These are phyloP conservation scores for Venturiaceae sp. DNA, from an alignment of 2,329 filamentous ascomycete species.

Conservation along the genomic window DNA sequence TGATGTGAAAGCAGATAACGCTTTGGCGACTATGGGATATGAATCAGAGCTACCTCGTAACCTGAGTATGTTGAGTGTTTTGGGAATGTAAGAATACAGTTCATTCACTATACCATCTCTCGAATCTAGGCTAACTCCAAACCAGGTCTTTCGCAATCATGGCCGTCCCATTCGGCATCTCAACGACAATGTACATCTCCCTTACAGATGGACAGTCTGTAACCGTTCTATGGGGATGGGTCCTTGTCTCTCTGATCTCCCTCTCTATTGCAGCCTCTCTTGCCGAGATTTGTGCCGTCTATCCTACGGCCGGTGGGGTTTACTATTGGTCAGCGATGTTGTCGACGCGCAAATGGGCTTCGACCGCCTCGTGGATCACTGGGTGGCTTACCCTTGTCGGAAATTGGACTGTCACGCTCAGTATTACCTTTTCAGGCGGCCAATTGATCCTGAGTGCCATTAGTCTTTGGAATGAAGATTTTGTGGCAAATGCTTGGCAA, in stretches of 20 bases:
- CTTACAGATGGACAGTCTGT: constrained; percentile 60
- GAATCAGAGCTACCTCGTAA: constrained; percentile 56
- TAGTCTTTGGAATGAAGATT: constrained; percentile 60
- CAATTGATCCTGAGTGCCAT: constrained; percentile 60
- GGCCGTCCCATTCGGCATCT: constrained; percentile 60
- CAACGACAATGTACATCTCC: constrained; percentile 59
- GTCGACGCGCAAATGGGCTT: constrained; percentile 53
- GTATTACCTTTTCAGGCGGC: constrained; percentile 64
- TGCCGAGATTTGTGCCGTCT: constrained; percentile 61
- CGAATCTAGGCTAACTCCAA: neutral
- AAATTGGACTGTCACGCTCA: constrained; percentile 57
- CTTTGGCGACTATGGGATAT: constrained; percentile 58
- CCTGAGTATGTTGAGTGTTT: constrained; percentile 58
- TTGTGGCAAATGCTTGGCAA: constrained; percentile 57
- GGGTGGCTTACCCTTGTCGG: constrained; percentile 65
- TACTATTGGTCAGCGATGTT: constrained; percentile 65
- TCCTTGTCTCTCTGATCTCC: constrained; percentile 54
- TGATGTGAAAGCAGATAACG: constrained; percentile 45
- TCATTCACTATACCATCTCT: no score
- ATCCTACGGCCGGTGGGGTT: constrained; percentile 57
- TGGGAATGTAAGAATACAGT: constrained; percentile 46
- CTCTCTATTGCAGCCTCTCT: constrained; percentile 55
- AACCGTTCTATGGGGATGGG: constrained; percentile 62
- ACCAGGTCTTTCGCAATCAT: constrained; percentile 61
- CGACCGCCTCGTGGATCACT: constrained; percentile 58